phyloP scores from a whole-genome alignment of 257 asterid species.

The Solanum pinnatisectum region DNA sequence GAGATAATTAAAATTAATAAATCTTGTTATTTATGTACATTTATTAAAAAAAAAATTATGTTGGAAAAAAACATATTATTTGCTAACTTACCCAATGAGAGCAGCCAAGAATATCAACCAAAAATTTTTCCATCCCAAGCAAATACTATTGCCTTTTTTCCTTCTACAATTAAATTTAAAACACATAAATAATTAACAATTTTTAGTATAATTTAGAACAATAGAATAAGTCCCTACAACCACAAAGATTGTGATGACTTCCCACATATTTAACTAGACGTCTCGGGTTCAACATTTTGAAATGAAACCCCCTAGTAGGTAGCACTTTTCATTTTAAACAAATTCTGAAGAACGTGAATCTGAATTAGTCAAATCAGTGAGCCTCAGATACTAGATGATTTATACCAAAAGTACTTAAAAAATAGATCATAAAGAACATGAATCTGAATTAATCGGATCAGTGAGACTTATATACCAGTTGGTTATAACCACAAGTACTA shows the following conservation, averaged over 20 bases:
- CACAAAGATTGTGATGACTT: neutral
- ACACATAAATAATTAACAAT: neutral
- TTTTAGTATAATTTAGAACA: neutral
- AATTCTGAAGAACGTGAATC: neutral
- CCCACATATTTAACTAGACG: neutral
- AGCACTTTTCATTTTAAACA: neutral
- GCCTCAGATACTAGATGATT: neutral
- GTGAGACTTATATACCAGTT: too few relatives aligned
- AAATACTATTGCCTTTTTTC: conserved; percentile 1
- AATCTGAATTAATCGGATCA: too few relatives aligned
- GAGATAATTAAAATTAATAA: neutral
- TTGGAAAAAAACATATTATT: neutral
- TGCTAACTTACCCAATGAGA: conserved; percentile 19
- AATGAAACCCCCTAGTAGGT: neutral
- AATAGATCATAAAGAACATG: neutral
- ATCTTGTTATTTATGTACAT: neutral
- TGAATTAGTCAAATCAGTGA: neutral
- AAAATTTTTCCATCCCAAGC: conserved; percentile 18
- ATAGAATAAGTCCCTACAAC: neutral
- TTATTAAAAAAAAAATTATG: neutral
- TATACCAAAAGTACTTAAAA: neutral
- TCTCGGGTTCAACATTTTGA: too few relatives aligned
- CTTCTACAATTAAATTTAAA: neutral
- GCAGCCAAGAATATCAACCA: conserved; percentile 21
- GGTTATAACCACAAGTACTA: neutral